Base-by-base conservation (phyloP, 495 filamentous ascomycete genomes). In the Antarctomyces pellizariae region DNA sequence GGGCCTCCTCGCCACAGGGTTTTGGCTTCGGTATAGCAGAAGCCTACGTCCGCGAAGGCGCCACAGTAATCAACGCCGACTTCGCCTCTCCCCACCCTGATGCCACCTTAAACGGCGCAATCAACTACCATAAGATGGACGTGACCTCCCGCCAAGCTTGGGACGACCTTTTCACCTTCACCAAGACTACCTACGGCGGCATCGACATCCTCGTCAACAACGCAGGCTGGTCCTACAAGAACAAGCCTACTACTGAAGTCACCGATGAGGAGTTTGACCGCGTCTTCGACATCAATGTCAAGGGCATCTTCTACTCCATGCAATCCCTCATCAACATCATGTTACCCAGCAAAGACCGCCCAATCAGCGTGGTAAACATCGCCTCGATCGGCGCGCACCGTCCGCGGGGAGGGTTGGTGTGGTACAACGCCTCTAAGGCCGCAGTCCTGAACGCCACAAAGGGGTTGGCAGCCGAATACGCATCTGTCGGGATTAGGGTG, bases 341-440 rank as follows among this genome's bases (percentile, higher is more conserved):
- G 15, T 52, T 61, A 30, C 58, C 63, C 32, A 56, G 60, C 8
- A 44, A 55, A n/a, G 62, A 65, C 4, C 68, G 67, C 0, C 55
- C 46, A 5, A 59, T 75, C 29, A 67, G n/a, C n/a, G n/a, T n/a
- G n/a, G n/a, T 76, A 33, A 72, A 75, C 41, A 64, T 74, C 19
- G 64, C 68, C 1, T 67, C 59, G 4, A 69, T 69, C 16, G 69
- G 67, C 3, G 63, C 64, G 5, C 58, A 54, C 13, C 52, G 69
- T 28, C 69, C 69, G 2, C 53, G 69, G n/a, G 65, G 67, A 3
- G 64, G 66, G 2, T 47, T 75, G 30, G 67, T 71, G 7, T 73
- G 67, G 67, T 75, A 75, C 37, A 75, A 73, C 38, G 62, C 65
- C 2, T 64, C 59, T 18, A 75, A 75, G 42, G 67, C 60, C 2